phyloP scores from a whole-genome alignment of 2,329 filamentous ascomycete genomes.

The Alternaria sp. region DNA sequence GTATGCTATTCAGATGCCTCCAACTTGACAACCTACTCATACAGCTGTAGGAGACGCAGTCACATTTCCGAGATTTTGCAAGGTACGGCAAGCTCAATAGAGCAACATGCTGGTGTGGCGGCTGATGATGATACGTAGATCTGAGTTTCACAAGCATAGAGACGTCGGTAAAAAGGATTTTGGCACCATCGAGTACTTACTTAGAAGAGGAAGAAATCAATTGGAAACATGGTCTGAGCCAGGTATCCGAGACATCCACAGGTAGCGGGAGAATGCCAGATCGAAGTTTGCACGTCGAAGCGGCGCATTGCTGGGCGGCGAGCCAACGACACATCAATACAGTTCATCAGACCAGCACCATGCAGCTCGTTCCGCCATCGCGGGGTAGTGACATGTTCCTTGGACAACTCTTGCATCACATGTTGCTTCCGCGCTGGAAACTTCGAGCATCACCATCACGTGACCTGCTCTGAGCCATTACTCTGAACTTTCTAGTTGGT shows the following conservation, averaged over 20 bases:
- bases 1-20: constrained; percentile 58
- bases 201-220: constrained; percentile 83
- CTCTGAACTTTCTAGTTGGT: constrained; percentile 16
- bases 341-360: constrained; percentile 1
- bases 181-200: constrained; percentile 80
- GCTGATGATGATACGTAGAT: constrained; percentile 56
- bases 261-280: constrained; percentile 5
- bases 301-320: background rate
- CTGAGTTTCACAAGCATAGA: constrained; percentile 78
- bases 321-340: background rate
- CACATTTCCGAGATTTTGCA: constrained; percentile 71
- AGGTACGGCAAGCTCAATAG: constrained; percentile 56
- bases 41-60: constrained; percentile 59
- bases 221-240: constrained; percentile 83
- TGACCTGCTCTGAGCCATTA: constrained; percentile 15
- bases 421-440: background rate
- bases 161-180: constrained; percentile 84
- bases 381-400: constrained; percentile 1
- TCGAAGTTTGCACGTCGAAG: background rate
- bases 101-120: background rate
- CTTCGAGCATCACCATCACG: constrained; percentile 17
- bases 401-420: background rate
- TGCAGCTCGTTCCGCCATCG: background rate
- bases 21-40: constrained; percentile 16
- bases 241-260: constrained; percentile 72